Base-by-base conservation (phyloP, 495 filamentous ascomycete species). In the Daldinia vernicosa region DNA sequence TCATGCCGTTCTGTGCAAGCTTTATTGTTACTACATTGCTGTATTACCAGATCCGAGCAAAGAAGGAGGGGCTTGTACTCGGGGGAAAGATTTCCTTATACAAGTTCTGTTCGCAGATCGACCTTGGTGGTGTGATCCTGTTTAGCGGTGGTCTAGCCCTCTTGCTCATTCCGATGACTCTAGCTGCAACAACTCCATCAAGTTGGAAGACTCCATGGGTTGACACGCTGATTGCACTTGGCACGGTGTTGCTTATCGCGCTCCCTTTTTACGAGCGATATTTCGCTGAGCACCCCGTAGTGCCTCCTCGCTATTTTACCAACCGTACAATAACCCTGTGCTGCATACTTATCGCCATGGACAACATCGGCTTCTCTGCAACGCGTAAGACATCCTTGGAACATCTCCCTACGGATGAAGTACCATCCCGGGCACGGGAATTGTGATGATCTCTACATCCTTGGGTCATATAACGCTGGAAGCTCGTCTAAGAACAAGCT, bases 1-100 rank as follows among this genome's bases (percentile, higher is more conserved):
- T 85, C 37, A 82, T 83, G 80, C 83, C 82, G 0, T 80, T 83
- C 51, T 79, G 81, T 35, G 80, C 83, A 6, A 80, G 77, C 66
- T 80, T 82, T 63, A 83, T 85, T 47, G 79, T 84, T 63, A 76
- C 75, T 47, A 84, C 82, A 0, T 75, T 85, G 6, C 67, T 84
- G 11, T 80, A 80, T 52, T 84, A 80, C 65, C 80, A 84, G 66
- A 53, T 60, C 1, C 74, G 76, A 19, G 82, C 82, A 14, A 76
- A 78, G 55, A 76, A 70, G 43, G 55, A 75, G 8, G 79, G 82
- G 0, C 71, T 83, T 14, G 45, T 64, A 14, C 66, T 77, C 17
- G 77, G 52, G 12, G 60, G 77, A n/a, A 76, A 68, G 22, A 70
- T 82, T 8, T 79, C 72, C 2, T 11, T 80, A 14, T 79, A 77